These are phyloP conservation scores for Hondaea fermentalgiana DNA, from an alignment of 108 stramenopile genomes.

Conservation along the genomic window DNA sequence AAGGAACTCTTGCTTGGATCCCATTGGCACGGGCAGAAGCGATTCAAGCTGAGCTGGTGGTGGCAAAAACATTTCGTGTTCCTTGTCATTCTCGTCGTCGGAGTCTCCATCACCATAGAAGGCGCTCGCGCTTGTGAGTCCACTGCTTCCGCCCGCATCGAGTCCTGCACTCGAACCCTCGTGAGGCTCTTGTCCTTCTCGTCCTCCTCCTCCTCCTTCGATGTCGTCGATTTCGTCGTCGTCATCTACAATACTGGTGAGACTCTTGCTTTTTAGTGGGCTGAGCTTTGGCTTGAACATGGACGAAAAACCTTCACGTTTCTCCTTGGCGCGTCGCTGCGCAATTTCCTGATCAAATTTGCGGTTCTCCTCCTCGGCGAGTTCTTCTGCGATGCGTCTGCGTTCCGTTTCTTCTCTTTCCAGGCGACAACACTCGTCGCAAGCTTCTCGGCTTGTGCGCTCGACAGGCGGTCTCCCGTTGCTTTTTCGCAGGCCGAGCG, in stretches of 20 bases:
- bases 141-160: too few species aligned
- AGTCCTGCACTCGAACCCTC: too few species aligned
- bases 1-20: neutral
- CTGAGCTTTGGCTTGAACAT: neutral
- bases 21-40: neutral
- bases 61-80: neutral
- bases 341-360: neutral
- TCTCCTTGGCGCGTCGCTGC: neutral
- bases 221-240: neutral
- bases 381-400: neutral
- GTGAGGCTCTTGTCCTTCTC: too few species aligned
- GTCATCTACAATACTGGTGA: neutral
- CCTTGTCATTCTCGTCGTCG: neutral
- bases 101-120: too few species aligned
- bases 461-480: neutral
- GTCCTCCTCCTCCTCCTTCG: too few species aligned
- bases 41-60: neutral
- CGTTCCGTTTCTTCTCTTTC: neutral
- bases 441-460: neutral
- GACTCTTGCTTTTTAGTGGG: neutral
- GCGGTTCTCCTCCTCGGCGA: neutral
- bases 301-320: neutral
- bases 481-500: neutral
- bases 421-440: neutral
- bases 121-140: too few species aligned